Base-by-base conservation (phyloP, 2,329 filamentous ascomycete genomes). In the Colletotrichum musae region DNA sequence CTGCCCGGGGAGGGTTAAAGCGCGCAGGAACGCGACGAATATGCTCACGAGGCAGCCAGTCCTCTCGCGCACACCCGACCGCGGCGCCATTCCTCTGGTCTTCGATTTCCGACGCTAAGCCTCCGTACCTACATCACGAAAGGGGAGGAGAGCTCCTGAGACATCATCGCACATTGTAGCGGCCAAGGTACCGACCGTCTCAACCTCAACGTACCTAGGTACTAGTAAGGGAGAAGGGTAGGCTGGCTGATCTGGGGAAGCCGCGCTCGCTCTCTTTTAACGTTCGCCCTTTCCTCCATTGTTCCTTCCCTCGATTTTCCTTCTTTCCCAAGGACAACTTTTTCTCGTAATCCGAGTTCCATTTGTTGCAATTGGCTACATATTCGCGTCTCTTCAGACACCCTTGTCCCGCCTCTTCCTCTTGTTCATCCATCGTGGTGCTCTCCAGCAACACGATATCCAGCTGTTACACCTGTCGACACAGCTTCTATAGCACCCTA, bases 281-380 rank as follows among this genome's bases (percentile, higher is more conserved):
- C 66, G 21, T 69, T 60, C 45, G 50, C 21, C 32, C 45, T 56
- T 66, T 52, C 63, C 66, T 53, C 66, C 24, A 28, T 52, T 32
- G 54, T 64, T 13, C 6, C n/a, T 36, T 15, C 41, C 15, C 21
- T 12, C 3, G 32, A 36, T 2, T 36, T 10, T 10, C 9, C 32
- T 36, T 10, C 32, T 10, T 7, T 36, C 9, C 32, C 32, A 36
- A 36, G 21, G 10, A 36, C 28, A 36, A 10, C 9, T 36, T 12
- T 47, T 59, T 53, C 39, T 54, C 28, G 16, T 53, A 28, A 18
- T 50, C 7, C 39, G 47, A 50, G 47, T 21, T 6, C 24, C 21
- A n/a, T 7, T 6, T 13, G 24, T 50, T 9, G n/a, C 9, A 12
- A 21, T 50, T 24, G 47, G 41, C 16, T 16, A 43, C 41, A 16